Evolutionary conservation across 768 basidiomycete species (phyloP), one percentile per base, ranked within the genome.

Genomic region (Lactarius pseudohatsudake): DNA sequence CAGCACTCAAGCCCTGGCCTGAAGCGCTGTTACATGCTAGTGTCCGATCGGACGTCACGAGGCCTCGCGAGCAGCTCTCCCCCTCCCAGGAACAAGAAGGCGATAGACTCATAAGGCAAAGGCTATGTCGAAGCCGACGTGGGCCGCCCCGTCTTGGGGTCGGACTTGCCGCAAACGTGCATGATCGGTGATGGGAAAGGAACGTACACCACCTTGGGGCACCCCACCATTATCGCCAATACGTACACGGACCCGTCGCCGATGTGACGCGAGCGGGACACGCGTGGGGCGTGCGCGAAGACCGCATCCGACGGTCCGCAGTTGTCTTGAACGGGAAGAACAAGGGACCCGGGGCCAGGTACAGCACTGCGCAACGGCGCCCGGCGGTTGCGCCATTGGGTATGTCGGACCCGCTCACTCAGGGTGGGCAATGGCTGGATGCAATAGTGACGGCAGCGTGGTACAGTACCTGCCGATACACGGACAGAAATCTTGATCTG

Each of bases 71-170:
- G 28, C 59, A 41, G 10, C 43, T 20, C 18, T 15, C 13, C 38
- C 38, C 38, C 38, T 40, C 38, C 15, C 59, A 60, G 59, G 59
- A 13, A 60, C 59, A 22, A 26, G 59, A 45, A 30, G 20, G 26
- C 28, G 9, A 53, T 53, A 34, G 40, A 59, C 20, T 22, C 43
- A 45, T 11, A 34, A 47, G 26, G 59, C 26, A 34, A 47, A 15
- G 59, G 28, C 59, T 45, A 28, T 18, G 59, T 60, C 41, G 28
- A 32, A 45, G 30, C 13, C 32, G 32, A 8, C 32, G 32, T 32
- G 32, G 32, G 32, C 32, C 32, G 54, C 34, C 43, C 43, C 18
- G 45, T 34, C 45, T 60, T 47, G 41, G 43, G 59, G 43, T 47
- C 30, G 20, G 11, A 47, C 43, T 60, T 60, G 3, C 59, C 59